Percentiles rank a stretch among this genome's conserved stretches.
Evolutionary conservation across 345 rosid species (phyloP).

Genomic region (Syzygium oleosum): DNA sequence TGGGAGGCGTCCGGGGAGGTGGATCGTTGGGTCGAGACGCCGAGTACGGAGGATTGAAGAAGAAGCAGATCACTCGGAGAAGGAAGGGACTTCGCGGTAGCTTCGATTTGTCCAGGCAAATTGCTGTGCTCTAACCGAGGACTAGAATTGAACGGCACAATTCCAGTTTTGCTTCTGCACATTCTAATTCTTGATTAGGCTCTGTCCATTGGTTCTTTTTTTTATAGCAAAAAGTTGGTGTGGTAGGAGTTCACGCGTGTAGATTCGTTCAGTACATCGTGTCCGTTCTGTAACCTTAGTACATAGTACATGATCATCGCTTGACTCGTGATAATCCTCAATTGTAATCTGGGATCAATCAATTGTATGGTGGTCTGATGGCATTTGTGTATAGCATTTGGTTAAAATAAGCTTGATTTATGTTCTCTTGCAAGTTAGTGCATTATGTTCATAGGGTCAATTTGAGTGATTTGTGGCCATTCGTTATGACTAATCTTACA

Average conservation of each 20-base stretch:
- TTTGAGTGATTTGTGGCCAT: neutral
- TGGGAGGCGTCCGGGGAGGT: neutral
- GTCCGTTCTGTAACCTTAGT: neutral
- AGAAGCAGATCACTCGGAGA: neutral
- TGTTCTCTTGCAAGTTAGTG: neutral
- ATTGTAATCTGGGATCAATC: neutral
- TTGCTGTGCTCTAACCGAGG: neutral
- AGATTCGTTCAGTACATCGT: neutral
- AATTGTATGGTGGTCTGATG: neutral
- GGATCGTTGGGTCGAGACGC: neutral
- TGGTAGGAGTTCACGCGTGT: neutral
- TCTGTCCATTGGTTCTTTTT: neutral
- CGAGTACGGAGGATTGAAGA: neutral
- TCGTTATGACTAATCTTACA: neutral
- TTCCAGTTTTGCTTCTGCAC: neutral
- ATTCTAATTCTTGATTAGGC: neutral
- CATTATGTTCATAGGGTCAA: neutral
- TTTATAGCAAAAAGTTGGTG: neutral
- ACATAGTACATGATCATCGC: neutral
- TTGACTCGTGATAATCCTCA: neutral
- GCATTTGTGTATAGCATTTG: neutral
- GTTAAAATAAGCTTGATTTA: neutral
- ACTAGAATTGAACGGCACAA: neutral
- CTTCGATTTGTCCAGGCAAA: neutral
- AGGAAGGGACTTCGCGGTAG: neutral